These are phyloP conservation scores for Metschnikowia colocasiae DNA, from an alignment of 805 yeast genomes.

Conservation along the genomic window DNA sequence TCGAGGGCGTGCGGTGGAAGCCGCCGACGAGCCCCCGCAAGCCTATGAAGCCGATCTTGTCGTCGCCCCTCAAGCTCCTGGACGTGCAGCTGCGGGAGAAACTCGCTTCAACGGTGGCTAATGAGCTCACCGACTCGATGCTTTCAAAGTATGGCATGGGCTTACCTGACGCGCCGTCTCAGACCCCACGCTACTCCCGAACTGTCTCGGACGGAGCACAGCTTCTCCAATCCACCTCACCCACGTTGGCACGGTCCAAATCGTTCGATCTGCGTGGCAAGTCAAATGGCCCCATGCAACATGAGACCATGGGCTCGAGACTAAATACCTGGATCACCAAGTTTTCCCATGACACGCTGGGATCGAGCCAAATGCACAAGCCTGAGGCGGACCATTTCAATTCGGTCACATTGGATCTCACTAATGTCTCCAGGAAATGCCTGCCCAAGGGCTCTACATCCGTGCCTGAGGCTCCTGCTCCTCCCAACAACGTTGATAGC, in stretches of 20 bases:
- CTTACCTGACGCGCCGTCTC: constrained; percentile 26
- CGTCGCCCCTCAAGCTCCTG: constrained; percentile 39
- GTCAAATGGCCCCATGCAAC: not conserved
- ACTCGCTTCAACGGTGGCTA: constrained; percentile 19
- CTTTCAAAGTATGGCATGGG: constrained; percentile 43
- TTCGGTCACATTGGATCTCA: not conserved
- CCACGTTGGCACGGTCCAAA: constrained; percentile 36
- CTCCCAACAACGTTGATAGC: not conserved
- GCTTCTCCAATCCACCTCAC: constrained; percentile 21
- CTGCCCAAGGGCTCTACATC: not conserved
- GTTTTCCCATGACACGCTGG: constrained; percentile 18
- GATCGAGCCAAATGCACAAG: not conserved
- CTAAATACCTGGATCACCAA: constrained; percentile 31
- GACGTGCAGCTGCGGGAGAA: constrained; percentile 14
- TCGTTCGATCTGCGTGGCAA: constrained; percentile 27
- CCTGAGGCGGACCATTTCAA: not conserved
- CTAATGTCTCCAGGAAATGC: not conserved
- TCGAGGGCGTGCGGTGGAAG: constrained; percentile 37
- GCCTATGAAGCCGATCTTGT: constrained; percentile 24
- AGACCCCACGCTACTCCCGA: constrained; percentile 35
- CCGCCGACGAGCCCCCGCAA: constrained; percentile 13
- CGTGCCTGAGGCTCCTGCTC: not conserved
- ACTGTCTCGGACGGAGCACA: constrained; percentile 30
- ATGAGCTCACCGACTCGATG: constrained; percentile 36
- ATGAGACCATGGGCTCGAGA: constrained; percentile 15